phyloP scores from a whole-genome alignment of 2,329 filamentous ascomycete genomes.

The Neonectria hederae region DNA sequence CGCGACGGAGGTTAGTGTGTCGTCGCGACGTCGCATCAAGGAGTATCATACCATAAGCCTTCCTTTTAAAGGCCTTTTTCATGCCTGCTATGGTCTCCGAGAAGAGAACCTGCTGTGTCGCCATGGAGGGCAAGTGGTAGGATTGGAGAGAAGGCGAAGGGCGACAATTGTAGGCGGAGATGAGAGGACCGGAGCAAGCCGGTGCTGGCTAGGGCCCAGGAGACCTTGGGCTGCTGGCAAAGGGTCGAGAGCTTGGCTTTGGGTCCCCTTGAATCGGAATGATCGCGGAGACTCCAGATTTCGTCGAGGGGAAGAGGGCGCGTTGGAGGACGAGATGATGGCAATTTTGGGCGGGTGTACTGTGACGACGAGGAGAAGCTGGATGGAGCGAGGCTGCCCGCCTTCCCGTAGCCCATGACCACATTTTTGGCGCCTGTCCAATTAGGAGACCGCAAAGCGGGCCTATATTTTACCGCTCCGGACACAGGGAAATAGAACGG shows the following conservation, averaged over 20 bases:
- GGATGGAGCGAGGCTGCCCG: constrained; percentile 46
- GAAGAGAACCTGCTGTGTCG: constrained; percentile 68
- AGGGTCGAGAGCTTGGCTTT: constrained; percentile 17
- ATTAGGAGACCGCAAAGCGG: constrained; percentile 30
- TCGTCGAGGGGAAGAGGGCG: constrained; percentile 19
- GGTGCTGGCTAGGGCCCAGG: constrained; percentile 16
- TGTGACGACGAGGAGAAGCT: constrained; percentile 40
- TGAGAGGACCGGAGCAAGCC: constrained; percentile 25
- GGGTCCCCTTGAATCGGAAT: background rate
- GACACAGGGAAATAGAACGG: constrained; percentile 15
- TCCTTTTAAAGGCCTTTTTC: constrained; percentile 73
- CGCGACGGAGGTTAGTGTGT: constrained; percentile 35
- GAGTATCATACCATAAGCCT: constrained; percentile 63
- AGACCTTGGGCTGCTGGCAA: constrained; percentile 7
- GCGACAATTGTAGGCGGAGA: constrained; percentile 29
- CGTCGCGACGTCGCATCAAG: constrained; percentile 11
- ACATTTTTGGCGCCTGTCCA: constrained; percentile 39
- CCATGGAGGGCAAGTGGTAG: constrained; percentile 45
- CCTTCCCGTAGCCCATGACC: constrained; percentile 45
- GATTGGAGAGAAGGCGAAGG: constrained; percentile 27
- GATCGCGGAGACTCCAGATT: background rate
- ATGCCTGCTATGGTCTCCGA: constrained; percentile 73
- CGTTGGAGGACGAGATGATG: constrained; percentile 17
- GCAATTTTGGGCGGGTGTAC: constrained; percentile 39
- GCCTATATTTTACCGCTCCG: constrained; percentile 37